These are phyloP conservation scores for Litsea cubeba DNA, from an alignment of 164 flowering plant species.

Conservation along the genomic window DNA sequence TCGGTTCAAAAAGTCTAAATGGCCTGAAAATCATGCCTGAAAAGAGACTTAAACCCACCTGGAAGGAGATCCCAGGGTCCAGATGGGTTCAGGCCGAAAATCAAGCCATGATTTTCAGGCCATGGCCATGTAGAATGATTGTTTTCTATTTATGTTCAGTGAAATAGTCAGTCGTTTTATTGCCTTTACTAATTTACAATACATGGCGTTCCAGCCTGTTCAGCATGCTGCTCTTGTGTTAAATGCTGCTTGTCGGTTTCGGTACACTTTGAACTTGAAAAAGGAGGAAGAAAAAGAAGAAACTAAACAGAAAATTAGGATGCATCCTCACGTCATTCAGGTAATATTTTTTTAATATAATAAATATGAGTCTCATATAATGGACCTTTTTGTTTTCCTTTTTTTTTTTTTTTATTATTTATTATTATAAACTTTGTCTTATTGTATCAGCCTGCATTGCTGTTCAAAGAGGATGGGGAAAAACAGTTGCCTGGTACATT, in stretches of 20 bases:
- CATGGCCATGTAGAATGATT: no score
- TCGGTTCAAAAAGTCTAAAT: no score
- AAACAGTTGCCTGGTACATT: neutral
- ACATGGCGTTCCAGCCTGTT: neutral
- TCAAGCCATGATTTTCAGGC: no score
- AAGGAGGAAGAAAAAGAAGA: constrained; percentile 74
- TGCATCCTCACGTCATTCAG: constrained; percentile 90
- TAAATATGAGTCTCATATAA: neutral
- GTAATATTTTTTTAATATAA: constrained; percentile 27
- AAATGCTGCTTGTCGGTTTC: constrained; percentile 95
- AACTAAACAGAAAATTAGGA: constrained; percentile 61
- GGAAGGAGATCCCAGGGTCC: no score
- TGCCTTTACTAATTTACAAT: neutral
- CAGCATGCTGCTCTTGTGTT: constrained; percentile 43
- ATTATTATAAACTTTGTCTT: constrained; percentile 1
- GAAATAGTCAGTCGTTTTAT: neutral
- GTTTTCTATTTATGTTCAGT: no score
- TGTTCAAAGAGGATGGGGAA: constrained; percentile 60
- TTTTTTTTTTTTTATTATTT: neutral
- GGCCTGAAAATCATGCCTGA: no score
- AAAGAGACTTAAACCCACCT: no score
- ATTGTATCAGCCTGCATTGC: constrained; percentile 69
- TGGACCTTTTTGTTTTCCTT: neutral
- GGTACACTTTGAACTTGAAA: constrained; percentile 88
- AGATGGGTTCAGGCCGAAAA: no score